Evolutionary conservation across 441 rosid species (phyloP), one percentile per base, ranked within the genome.

Genomic region (Aleurites moluccanus): DNA sequence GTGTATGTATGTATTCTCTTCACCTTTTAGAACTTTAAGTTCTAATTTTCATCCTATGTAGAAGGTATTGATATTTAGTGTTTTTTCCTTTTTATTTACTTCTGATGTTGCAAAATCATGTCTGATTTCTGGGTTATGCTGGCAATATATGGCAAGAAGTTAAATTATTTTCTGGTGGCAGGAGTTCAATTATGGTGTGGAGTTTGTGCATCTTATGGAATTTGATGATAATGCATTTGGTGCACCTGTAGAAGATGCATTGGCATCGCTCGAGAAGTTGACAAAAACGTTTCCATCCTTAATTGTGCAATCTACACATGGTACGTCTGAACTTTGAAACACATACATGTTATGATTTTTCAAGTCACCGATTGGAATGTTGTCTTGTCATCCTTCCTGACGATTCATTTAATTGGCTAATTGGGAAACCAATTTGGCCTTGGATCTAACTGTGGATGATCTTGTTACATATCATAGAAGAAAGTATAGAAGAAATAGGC

Each of bases 131-230:
- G 52, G 14, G n/a, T 79, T 75, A 28, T 53, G 52, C 53, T 64
- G 33, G 25, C 63, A 67, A 69, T 23, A 73, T 56, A 59, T 77
- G 71, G 69, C 56, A 64, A 69, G 64, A 18, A 62, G 42, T 70
- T 64, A 45, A 71, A 73, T 57, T 77, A 30, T 25, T 69, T 80
- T 80, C 57, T 73, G 42, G 40, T 83, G 53, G 72, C 83, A 94
- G 98, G 99, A 91, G 77, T 95, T 90, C 82, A 91, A 89, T 87
- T 89, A 81, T 67, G 98, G 99, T 0, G 73, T 85, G 79, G 99
- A 95, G 87, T 91, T 86, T 85, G 83, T 95, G 73, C 94, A 90
- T 83, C 84, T 95, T 40, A 80, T 92, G 61, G 76, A 88, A 74
- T 87, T 92, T 77, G 80, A 77, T 68, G 89, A 87, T 79, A 82